phyloP scores from a whole-genome alignment of 2,329 filamentous ascomycete genomes.

The Monosporascus sp. region DNA sequence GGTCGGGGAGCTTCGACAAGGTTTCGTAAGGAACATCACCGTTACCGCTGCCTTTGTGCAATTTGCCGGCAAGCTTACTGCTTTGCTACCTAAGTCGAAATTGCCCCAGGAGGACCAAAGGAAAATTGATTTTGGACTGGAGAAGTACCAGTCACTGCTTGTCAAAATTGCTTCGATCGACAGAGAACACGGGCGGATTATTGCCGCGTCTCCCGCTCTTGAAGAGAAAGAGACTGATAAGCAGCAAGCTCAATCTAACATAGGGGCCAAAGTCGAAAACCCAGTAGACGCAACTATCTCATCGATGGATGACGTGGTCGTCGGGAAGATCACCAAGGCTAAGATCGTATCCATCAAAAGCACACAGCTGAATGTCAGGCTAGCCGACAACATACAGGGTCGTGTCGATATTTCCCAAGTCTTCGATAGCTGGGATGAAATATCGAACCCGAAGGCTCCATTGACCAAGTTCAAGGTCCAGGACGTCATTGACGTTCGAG shows the following conservation, averaged over 20 bases:
- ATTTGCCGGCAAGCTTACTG: conserved; percentile 73
- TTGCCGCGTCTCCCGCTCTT: conserved; percentile 44
- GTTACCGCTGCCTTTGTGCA: conserved; percentile 81
- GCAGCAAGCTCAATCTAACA: conserved; percentile 25
- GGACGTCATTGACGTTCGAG: conserved; percentile 66
- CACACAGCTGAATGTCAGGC: conserved; percentile 86
- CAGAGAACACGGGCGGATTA: conserved; percentile 62
- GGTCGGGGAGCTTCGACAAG: conserved; percentile 63
- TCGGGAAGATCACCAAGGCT: conserved; percentile 72
- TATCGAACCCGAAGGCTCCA: conserved; percentile 75
- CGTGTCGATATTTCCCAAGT: conserved; percentile 87
- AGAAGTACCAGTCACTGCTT: conserved; percentile 69
- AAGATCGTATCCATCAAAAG: conserved; percentile 79
- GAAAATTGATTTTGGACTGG: conserved; percentile 72
- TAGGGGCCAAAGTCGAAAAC: conserved; percentile 36
- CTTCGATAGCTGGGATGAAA: conserved; percentile 84
- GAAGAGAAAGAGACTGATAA: conserved; percentile 38
- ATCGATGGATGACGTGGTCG: conserved; percentile 65
- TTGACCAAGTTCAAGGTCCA: conserved; percentile 69
- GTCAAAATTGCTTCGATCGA: conserved; percentile 72
- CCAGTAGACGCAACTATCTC: conserved; percentile 58
- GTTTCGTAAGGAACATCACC: conserved; percentile 83
- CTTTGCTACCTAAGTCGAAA: conserved; percentile 74
- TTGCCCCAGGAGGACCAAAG: conserved; percentile 65
- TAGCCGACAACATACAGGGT: conserved; percentile 86